Base-by-base conservation (phyloP, 352 stramenopile species). In the Phytopythium helicoides region DNA sequence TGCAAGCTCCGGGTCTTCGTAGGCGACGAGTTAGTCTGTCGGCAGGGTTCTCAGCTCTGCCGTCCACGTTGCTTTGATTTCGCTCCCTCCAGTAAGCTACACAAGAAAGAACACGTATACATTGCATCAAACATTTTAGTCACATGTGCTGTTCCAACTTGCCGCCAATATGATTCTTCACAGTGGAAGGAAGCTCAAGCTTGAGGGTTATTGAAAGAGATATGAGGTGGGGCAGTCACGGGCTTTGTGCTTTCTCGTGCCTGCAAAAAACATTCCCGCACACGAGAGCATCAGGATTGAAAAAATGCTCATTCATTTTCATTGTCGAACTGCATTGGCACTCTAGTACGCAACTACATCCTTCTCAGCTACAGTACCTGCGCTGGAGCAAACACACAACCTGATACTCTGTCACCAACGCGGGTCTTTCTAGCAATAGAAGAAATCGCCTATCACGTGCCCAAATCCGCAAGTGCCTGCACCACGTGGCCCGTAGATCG, bases 1-100 rank as follows among this genome's bases (percentile, higher is more conserved):
- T 52, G 44, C 22, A 18, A 55, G 52, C 37, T 64, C 68, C 12
- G 54, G 57, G 47, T 39, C 60, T 23, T 25, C 52, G 33, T 76
- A 76, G 58, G 45, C 38, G 42, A 14, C 38, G 38, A 23, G 38
- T 22, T 25, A 22, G 12, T 18, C 38, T 44, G n/a, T 21, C 37
- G 37, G 12, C 38, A 9, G 9, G 28, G 5, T 9, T 5, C 5
- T 33, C 28, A 9, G 28, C 28, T 33, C 28, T 33, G 28, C 28
- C 28, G 28, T 33, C 28, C 28, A 33, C 28, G 28, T 33, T 33
- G 28, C 28, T 33, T 33, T 33, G 28, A 33, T 33, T 33, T 33
- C 23, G 38, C 39, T 21, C 16, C 21, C 3, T 15, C 12, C 44
- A 50, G 44, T 37, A 37, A 49, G 42, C 44, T 26, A 38, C 44